Evolutionary conservation across 2,329 filamentous ascomycete species (phyloP).

Genomic region (Exophiala dermatitidis): DNA sequence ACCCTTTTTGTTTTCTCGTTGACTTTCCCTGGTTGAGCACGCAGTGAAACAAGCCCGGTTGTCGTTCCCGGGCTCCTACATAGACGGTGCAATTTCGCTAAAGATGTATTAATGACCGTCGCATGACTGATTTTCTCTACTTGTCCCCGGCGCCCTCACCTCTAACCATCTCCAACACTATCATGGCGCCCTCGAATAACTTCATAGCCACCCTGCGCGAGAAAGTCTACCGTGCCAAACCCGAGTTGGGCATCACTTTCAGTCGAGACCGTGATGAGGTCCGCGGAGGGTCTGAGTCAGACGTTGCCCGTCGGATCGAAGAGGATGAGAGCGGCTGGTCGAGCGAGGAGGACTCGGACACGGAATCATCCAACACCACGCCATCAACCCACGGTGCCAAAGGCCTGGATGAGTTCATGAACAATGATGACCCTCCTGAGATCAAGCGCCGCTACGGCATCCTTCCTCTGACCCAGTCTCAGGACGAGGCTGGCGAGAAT

Average conservation of each 20-base stretch:
- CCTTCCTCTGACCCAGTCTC: constrained; percentile 20
- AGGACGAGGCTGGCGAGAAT: constrained; percentile 5
- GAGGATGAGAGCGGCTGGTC: constrained; percentile 8
- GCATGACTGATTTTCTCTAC: neutral
- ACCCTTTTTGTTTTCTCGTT: neutral
- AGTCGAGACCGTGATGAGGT: neutral
- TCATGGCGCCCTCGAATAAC: neutral
- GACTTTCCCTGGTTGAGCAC: neutral
- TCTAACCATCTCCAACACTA: neutral
- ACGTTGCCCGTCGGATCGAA: constrained; percentile 8
- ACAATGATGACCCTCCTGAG: constrained; percentile 20
- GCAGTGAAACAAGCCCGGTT: neutral
- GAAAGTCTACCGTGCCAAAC: constrained; percentile 8
- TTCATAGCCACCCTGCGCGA: constrained; percentile 1
- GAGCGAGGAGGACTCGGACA: constrained; percentile 5
- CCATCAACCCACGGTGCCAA: constrained; percentile 3
- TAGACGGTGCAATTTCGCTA: neutral
- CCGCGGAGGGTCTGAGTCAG: constrained; percentile 12
- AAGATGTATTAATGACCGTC: neutral
- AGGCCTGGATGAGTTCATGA: constrained; percentile 16
- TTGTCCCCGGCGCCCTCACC: neutral
- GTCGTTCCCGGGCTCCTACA: neutral
- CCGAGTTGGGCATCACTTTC: constrained; percentile 6
- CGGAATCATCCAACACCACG: neutral
- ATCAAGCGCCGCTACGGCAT: constrained; percentile 16